Evolutionary conservation across 129 eudicot species (phyloP).

Genomic region (Deinandra increscens): DNA sequence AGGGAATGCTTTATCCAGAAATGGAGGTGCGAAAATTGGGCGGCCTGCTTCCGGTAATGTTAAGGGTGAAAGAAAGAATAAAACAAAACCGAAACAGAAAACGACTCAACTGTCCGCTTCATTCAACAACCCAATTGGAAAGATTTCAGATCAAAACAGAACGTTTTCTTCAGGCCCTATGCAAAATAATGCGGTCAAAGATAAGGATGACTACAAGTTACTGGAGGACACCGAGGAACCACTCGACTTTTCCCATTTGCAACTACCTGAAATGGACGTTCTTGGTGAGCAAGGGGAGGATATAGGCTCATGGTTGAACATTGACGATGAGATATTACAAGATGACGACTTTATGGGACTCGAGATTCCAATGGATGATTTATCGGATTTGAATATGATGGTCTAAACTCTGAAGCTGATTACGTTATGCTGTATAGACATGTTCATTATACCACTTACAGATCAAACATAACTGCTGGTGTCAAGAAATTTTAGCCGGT

Average conservation of each 20-base stretch:
- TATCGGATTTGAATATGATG: slow-evolving; percentile 80
- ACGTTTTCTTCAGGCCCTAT: slow-evolving; percentile 38
- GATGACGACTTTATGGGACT: slow-evolving; percentile 79
- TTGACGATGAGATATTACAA: slow-evolving; percentile 71
- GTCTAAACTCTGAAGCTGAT: slow-evolving; percentile 49
- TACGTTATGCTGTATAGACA: slow-evolving; percentile 45
- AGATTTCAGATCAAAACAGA: slow-evolving; percentile 53
- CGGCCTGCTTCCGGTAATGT: slow-evolving; percentile 55
- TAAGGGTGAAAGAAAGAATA: slow-evolving; percentile 77
- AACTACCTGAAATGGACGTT: slow-evolving; percentile 72
- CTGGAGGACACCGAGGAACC: slow-evolving; percentile 53
- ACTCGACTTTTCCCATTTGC: slow-evolving; percentile 61
- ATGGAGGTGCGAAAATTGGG: slow-evolving; percentile 55
- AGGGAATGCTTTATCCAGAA: slow-evolving; percentile 48
- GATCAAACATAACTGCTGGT: slow-evolving; percentile 28
- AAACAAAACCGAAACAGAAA: slow-evolving; percentile 72
- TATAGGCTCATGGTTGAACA: slow-evolving; percentile 80
- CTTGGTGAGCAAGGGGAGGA: slow-evolving; percentile 78
- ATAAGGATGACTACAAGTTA: slow-evolving; percentile 36
- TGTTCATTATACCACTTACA: slow-evolving; percentile 42
- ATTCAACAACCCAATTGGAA: slow-evolving; percentile 51
- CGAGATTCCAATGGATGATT: slow-evolving; percentile 94
- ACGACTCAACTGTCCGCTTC: slow-evolving; percentile 67
- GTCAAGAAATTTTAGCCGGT: slow-evolving; percentile 18
- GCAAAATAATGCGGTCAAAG: slow-evolving; percentile 35